Evolutionary conservation across 352 stramenopile species (phyloP).

Genomic region (Phytophthora meadii): DNA sequence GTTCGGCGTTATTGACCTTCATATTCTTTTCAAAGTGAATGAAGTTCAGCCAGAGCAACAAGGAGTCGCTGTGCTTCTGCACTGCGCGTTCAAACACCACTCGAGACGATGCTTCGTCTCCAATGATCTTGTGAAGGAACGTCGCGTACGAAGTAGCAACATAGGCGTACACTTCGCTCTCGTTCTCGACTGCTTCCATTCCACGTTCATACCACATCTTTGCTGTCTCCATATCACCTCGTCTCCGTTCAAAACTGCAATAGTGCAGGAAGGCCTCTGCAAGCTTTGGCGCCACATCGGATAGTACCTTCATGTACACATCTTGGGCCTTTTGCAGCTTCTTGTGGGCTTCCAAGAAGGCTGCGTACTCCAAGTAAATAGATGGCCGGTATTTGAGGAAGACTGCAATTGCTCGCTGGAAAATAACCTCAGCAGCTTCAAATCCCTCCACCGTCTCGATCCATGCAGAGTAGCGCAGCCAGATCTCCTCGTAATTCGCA

Average conservation of each 20-base stretch:
- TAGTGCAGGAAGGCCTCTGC: conserved; percentile 69
- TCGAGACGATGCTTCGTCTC: conserved; percentile 49
- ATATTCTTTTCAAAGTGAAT: conserved; percentile 73
- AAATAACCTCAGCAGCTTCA: conserved; percentile 69
- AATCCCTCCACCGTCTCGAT: conserved; percentile 63
- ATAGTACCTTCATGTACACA: conserved; percentile 66
- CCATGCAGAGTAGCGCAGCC: conserved; percentile 76
- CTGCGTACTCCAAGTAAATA: conserved; percentile 79
- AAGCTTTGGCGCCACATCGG: conserved; percentile 62
- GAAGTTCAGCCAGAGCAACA: conserved; percentile 73
- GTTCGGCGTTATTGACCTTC: conserved; percentile 22
- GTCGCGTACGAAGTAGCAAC: conserved; percentile 64
- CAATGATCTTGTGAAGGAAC: conserved; percentile 60
- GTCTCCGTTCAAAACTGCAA: conserved; percentile 78
- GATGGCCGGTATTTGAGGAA: conserved; percentile 79
- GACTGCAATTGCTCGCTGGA: conserved; percentile 62
- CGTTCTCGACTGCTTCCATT: conserved; percentile 46
- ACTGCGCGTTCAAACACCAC: conserved; percentile 53
- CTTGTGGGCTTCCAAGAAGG: conserved; percentile 68
- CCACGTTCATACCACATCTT: conserved; percentile 65
- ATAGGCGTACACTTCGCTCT: conserved; percentile 57
- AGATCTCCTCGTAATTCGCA: conserved; percentile 86
- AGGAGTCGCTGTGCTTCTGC: conserved; percentile 48
- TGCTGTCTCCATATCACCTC: conserved; percentile 53
- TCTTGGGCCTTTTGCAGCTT: conserved; percentile 59